A percentile compares a stretch with the other conserved stretches of the same genome.
Conservation (phyloP, 1,284 basidiomycete species). For the Pyrrhoderma noxium region DNA sequence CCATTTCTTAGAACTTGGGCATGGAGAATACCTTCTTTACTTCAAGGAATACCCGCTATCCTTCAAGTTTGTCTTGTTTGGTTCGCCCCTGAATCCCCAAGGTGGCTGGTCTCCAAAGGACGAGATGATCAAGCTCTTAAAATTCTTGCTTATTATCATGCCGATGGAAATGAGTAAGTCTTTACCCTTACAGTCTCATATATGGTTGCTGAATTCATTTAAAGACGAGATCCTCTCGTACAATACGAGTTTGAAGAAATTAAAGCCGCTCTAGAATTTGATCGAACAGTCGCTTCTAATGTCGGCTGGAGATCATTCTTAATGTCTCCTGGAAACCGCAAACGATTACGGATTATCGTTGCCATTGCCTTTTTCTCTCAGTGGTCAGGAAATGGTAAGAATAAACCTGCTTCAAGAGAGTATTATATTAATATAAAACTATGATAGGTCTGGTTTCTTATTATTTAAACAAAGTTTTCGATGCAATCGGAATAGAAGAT, state of each 20-base stretch:
- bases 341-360: constrained; percentile 46
- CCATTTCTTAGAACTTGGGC: constrained; percentile 44
- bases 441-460: constrained; percentile 36
- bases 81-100: constrained; percentile 54
- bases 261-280: constrained; percentile 44
- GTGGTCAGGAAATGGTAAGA: constrained; percentile 58
- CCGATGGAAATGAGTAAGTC: constrained; percentile 41
- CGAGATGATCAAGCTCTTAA: constrained; percentile 40
- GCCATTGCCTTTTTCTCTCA: constrained; percentile 58
- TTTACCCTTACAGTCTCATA: constrained; percentile 30
- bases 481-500: constrained; percentile 41
- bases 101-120: constrained; percentile 52
- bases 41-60: constrained; percentile 53
- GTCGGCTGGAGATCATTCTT: constrained; percentile 45
- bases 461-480: constrained; percentile 31
- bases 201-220: constrained; percentile 10
- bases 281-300: constrained; percentile 36
- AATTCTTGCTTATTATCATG: constrained; percentile 48
- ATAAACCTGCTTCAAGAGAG: no score
- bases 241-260: constrained; percentile 58
- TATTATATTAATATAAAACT: no score
- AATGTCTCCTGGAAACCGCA: constrained; percentile 46
- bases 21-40: constrained; percentile 54
- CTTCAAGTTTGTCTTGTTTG: constrained; percentile 46
- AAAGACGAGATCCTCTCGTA: constrained; percentile 47